A percentile compares a stretch with the other conserved stretches of the same genome.
Conservation (phyloP, 2,329 filamentous ascomycete genomes). For the Lojkania enalia region DNA sequence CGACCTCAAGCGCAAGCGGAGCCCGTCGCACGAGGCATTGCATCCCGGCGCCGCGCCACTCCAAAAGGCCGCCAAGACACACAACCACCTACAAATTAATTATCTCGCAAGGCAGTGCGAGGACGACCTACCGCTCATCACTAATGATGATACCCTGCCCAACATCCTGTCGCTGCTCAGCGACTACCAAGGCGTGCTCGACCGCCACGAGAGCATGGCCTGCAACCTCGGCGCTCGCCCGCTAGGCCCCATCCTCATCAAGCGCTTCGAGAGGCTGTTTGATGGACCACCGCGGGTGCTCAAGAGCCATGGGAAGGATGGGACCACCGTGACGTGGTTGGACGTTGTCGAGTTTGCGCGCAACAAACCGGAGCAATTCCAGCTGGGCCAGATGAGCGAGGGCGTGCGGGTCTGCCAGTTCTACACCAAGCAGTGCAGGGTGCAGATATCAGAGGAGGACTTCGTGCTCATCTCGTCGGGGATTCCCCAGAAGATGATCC, state of each 20-base stretch:
- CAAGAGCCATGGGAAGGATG: conserved; percentile 64
- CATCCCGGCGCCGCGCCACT: conserved; percentile 41
- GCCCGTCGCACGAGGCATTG: conserved; percentile 43
- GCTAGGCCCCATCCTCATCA: conserved; percentile 78
- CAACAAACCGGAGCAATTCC: conserved; percentile 77
- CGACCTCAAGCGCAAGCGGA: conserved; percentile 54
- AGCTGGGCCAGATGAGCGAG: conserved; percentile 68
- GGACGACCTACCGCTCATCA: conserved; percentile 65
- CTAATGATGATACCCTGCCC: conserved; percentile 69
- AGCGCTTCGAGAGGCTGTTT: conserved; percentile 83
- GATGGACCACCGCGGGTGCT: conserved; percentile 74
- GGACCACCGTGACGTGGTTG: conserved; percentile 73
- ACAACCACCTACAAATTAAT: conserved; percentile 68
- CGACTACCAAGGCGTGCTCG: conserved; percentile 83
- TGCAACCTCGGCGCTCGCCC: conserved; percentile 83
- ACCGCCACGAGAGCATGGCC: conserved; percentile 83
- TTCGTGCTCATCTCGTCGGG: conserved; percentile 83
- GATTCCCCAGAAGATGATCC: conserved; percentile 79
- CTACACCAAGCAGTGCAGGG: conserved; percentile 75
- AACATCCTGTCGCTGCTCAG: conserved; percentile 72
- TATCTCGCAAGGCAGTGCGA: conserved; percentile 66
- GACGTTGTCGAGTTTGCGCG: conserved; percentile 85
- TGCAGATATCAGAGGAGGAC: conserved; percentile 87
- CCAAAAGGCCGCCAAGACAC: conserved; percentile 59
- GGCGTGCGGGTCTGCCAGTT: conserved; percentile 78